Percentiles rank a stretch among this genome's conserved stretches.
These are phyloP conservation scores for Dendrobium huoshanense DNA, from an alignment of 106 monocot genomes.

Conservation along the genomic window DNA sequence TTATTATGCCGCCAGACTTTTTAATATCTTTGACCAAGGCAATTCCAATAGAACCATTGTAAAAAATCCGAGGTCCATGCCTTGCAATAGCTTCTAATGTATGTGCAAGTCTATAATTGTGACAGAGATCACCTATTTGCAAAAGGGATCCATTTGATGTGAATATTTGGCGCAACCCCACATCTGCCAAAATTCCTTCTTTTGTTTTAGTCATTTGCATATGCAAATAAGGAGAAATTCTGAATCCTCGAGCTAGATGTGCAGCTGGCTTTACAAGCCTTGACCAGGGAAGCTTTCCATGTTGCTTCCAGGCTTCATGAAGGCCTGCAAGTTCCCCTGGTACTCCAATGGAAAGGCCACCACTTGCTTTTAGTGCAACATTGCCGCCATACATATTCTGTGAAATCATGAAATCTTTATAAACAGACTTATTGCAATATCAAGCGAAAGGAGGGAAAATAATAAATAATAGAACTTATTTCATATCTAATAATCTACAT, in stretches of 20 bases:
- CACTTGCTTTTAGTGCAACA: slow-evolving; percentile 45
- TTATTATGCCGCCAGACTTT: slow-evolving; percentile 63
- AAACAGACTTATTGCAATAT: neutral
- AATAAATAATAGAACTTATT: too few species aligned
- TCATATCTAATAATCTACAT: too few species aligned
- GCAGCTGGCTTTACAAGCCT: slow-evolving; percentile 55
- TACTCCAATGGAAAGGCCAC: slow-evolving; percentile 71
- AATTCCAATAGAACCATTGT: slow-evolving; percentile 57
- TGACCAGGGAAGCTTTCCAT: slow-evolving; percentile 90
- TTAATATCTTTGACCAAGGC: slow-evolving; percentile 51
- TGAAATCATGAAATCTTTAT: slow-evolving; percentile 1
- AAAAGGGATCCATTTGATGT: slow-evolving; percentile 51
- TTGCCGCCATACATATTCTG: slow-evolving; percentile 88
- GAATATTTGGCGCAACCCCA: slow-evolving; percentile 50
- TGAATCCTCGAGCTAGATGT: slow-evolving; percentile 55
- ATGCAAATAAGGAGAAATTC: slow-evolving; percentile 56
- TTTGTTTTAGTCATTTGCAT: slow-evolving; percentile 59
- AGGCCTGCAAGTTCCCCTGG: slow-evolving; percentile 87
- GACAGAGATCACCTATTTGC: slow-evolving; percentile 50
- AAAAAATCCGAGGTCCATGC: slow-evolving; percentile 57
- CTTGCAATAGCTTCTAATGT: slow-evolving; percentile 45
- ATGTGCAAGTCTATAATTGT: slow-evolving; percentile 42
- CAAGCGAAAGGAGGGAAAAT: too few species aligned
- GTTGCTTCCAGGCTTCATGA: slow-evolving; percentile 66
- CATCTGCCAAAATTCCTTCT: slow-evolving; percentile 46